Evolutionary conservation across 257 asterid species (phyloP), one percentile per base, ranked within the genome.

Genomic region (Lycium ferocissimum): DNA sequence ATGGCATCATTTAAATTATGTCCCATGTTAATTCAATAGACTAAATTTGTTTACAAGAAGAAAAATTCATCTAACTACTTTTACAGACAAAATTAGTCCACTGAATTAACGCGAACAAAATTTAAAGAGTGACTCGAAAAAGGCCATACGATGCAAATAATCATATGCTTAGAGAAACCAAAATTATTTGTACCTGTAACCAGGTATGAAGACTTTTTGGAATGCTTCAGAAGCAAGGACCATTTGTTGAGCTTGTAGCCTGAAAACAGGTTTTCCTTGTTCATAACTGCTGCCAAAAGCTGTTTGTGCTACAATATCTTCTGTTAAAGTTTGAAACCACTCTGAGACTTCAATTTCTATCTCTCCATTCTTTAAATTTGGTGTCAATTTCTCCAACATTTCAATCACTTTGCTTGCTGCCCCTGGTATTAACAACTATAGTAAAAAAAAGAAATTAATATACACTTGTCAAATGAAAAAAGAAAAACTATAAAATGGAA

Each of bases 341-440:
- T 86, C 91, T 0, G 91, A 88, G 2, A 90, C 91, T 84, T 90
- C 92, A 22, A 90, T 90, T 88, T 90, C 92, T 1, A 90, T 86
- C 70, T 87, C 92, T 22, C 56, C 73, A 43, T 38, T n/a, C 38
- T 61, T 65, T 15, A 20, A 66, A 70, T 56, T n/a, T 4, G 79
- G 40, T 37, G 85, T 79, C 69, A 13, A 89, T 80, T 88, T 84
- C 17, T 91, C 93, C 65, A 91, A 20, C 90, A 89, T 89, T 84
- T 91, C 85, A n/a, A 83, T 83, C 69, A 91, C 91, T 61, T 89
- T 89, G 18, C 82, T 84, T 4, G 92, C 90, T 43, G 89, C 89
- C 88, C 80, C 81, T 59, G 91, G 92, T 61, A 89, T 83, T 15
- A 89, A 83, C 85, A 91, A 37, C 93, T 91, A 81, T 7, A 69